phyloP scores from a whole-genome alignment of 176 grass and related monocot species.

The Musa itinerans region DNA sequence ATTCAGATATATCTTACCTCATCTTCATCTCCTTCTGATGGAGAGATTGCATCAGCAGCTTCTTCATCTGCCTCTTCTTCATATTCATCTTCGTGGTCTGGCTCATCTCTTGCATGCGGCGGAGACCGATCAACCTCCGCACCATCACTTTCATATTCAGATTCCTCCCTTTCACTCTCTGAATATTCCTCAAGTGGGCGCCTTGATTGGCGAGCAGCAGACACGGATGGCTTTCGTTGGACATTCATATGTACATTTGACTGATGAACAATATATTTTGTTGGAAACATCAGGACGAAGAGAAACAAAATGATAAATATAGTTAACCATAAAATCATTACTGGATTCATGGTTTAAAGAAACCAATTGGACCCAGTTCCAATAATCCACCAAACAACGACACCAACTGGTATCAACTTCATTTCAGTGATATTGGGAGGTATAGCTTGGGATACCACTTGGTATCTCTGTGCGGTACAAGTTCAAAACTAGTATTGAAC shows the following conservation, averaged over 20 bases:
- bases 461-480: too few species aligned
- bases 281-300: neutral
- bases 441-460: too few species aligned
- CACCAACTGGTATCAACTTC: too few species aligned
- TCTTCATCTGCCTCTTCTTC: conserved; percentile 55
- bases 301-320: neutral
- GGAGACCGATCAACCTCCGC: conserved; percentile 64
- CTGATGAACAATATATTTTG: conserved; percentile 29
- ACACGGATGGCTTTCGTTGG: conserved; percentile 38
- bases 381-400: too few species aligned
- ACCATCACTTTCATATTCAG: conserved; percentile 92
- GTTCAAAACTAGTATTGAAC: too few species aligned
- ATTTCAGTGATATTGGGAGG: too few species aligned
- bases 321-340: too few species aligned
- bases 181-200: conserved; percentile 55
- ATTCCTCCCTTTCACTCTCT: conserved; percentile 69
- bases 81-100: conserved; percentile 81
- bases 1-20: conserved; percentile 22
- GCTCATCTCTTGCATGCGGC: conserved; percentile 45
- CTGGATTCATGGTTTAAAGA: too few species aligned
- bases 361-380: too few species aligned
- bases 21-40: conserved; percentile 58
- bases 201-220: conserved; percentile 40
- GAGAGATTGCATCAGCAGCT: conserved; percentile 27
- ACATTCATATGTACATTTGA: conserved; percentile 50